These are phyloP conservation scores for Serendipita sp. DNA, from an alignment of 768 basidiomycete genomes.

Conservation along the genomic window DNA sequence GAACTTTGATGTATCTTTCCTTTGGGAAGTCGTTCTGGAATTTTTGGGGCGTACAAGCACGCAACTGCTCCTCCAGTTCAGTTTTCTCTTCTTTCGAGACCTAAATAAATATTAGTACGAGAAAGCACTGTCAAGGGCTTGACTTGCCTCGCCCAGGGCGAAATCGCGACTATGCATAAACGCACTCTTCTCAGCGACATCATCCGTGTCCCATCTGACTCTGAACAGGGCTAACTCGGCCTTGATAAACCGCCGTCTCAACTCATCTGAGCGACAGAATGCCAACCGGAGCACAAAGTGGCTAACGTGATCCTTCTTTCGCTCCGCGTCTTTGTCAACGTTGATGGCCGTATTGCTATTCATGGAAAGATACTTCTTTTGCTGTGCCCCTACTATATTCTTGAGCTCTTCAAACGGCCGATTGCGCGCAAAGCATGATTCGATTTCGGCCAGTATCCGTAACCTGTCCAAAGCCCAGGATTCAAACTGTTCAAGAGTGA, in stretches of 20 bases:
- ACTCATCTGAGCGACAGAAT: constrained; percentile 89
- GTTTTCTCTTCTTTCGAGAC: constrained; percentile 44
- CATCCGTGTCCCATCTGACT: constrained; percentile 59
- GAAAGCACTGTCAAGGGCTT: background rate
- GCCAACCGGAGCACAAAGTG: constrained; percentile 91
- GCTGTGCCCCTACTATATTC: constrained; percentile 42
- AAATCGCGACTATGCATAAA: constrained; percentile 57
- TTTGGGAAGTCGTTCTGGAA: constrained; percentile 26
- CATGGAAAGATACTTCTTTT: constrained; percentile 63
- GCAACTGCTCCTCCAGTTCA: constrained; percentile 31
- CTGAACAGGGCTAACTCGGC: constrained; percentile 76
- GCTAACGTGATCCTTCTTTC: constrained; percentile 71
- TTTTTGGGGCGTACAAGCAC: constrained; percentile 28
- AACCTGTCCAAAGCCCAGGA: constrained; percentile 76
- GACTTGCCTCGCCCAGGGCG: constrained; percentile 43
- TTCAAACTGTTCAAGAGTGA: constrained; percentile 93
- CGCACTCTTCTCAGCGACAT: constrained; percentile 34
- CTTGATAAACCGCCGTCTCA: constrained; percentile 74
- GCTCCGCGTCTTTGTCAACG: constrained; percentile 41
- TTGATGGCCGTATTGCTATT: constrained; percentile 34
- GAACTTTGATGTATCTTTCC: constrained; percentile 79
- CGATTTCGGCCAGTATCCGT: constrained; percentile 78
- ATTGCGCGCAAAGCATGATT: constrained; percentile 74
- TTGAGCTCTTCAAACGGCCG: constrained; percentile 64
- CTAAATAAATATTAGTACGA: constrained; percentile 20